Evolutionary conservation across 495 filamentous ascomycete species (phyloP).

Genomic region (Zalerion maritima): DNA sequence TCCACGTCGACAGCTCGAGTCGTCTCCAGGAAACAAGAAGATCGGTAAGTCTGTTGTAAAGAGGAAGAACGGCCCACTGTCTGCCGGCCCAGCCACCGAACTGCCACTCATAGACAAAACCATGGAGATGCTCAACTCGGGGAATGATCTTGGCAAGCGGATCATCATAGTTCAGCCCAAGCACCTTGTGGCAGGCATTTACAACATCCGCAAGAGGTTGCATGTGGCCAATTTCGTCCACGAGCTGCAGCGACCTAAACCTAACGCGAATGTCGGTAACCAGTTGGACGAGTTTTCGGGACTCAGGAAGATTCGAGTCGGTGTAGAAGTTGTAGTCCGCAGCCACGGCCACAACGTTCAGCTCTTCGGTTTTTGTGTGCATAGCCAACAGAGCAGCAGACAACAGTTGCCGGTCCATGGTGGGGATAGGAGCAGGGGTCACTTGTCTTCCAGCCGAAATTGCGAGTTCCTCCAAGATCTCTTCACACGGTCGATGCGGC

Average conservation of each 20-base stretch:
- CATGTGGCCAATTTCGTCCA: constrained; percentile 42
- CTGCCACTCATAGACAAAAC: constrained; percentile 82
- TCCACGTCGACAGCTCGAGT: constrained; percentile 84
- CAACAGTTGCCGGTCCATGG: constrained; percentile 36
- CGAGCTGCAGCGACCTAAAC: constrained; percentile 51
- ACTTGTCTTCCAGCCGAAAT: constrained; percentile 14
- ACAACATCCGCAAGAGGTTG: constrained; percentile 60
- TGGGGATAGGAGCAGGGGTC: constrained; percentile 14
- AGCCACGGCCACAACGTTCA: constrained; percentile 22
- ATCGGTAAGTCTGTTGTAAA: constrained; percentile 62
- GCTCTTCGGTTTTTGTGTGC: constrained; percentile 36
- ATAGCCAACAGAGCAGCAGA: constrained; percentile 52
- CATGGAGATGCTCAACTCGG: constrained; percentile 71
- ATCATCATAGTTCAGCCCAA: constrained; percentile 63
- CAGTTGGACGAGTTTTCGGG: constrained; percentile 50
- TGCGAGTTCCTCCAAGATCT: constrained; percentile 22
- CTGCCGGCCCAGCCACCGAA: constrained; percentile 61
- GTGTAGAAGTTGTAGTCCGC: constrained; percentile 77
- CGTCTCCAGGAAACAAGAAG: constrained; percentile 76
- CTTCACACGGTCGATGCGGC: constrained; percentile 14
- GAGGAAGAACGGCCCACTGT: constrained; percentile 48
- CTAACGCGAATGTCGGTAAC: constrained; percentile 49
- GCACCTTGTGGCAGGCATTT: constrained; percentile 51
- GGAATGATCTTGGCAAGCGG: constrained; percentile 74
- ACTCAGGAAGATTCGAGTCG: constrained; percentile 59